Percentiles rank a stretch among this genome's conserved stretches.
These are phyloP conservation scores for Thraustochytrium sp. DNA, from an alignment of 352 stramenopile species.

Conservation along the genomic window DNA sequence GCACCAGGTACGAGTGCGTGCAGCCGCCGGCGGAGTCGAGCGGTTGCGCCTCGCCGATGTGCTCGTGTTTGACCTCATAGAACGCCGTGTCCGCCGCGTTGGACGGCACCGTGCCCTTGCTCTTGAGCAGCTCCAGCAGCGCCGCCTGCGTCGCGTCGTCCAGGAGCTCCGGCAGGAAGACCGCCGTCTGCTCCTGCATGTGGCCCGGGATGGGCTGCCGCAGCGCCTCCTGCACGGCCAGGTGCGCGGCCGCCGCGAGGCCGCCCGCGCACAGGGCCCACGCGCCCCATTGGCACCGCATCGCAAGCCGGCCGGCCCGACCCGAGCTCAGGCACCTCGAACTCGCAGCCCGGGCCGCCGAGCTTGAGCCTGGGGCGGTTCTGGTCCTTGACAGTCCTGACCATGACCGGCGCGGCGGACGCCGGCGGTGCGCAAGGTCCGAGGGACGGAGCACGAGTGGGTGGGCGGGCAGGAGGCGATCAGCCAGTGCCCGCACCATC, in stretches of 20 bases:
- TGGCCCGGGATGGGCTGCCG: not conserved
- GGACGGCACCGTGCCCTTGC: not conserved
- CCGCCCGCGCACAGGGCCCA: not conserved
- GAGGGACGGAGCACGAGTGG: too few relatives aligned
- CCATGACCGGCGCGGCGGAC: too few relatives aligned
- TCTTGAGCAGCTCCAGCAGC: not conserved
- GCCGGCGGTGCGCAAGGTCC: too few relatives aligned
- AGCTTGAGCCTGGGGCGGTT: too few relatives aligned
- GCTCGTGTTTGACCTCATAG: conserved; percentile 32
- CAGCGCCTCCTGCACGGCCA: not conserved
- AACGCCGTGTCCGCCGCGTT: not conserved
- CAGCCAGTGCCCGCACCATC: too few relatives aligned
- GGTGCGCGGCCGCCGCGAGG: not conserved
- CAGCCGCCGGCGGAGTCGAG: conserved; percentile 46
- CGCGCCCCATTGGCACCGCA: too few relatives aligned
- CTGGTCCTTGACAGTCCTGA: too few relatives aligned
- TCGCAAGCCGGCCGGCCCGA: not conserved
- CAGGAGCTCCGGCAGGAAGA: not conserved
- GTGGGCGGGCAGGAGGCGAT: too few relatives aligned
- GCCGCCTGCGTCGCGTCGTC: not conserved
- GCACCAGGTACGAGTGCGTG: conserved; percentile 47
- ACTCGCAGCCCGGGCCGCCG: not conserved
- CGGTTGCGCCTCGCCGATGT: conserved; percentile 48
- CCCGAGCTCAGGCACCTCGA: not conserved
- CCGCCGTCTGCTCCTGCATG: not conserved